Evolutionary conservation across 495 filamentous ascomycete species (phyloP), one percentile per base, ranked within the genome.

Genomic region (Neurospora sp.): DNA sequence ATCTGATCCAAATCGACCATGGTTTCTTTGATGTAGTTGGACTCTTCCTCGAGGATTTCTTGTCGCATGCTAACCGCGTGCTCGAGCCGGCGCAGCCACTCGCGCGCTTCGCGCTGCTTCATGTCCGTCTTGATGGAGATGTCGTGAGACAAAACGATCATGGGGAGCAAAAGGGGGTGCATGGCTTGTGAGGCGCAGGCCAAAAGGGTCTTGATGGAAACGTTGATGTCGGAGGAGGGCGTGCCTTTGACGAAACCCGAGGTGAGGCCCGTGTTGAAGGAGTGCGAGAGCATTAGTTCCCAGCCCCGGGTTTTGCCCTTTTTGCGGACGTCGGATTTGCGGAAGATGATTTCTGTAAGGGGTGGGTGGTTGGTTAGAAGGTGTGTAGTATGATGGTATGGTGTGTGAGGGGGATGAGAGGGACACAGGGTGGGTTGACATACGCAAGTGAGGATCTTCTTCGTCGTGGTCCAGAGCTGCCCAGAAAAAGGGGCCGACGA

Each of bases 401-500:
- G 1, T 18, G 20, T 49, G 4, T 10, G 18, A 16, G 70, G 6
- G 27, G 4, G 40, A 16, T 14, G 40, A 16, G 40, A 41, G 40
- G 40, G 14, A 41, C 11, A 40, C 12, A 49, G n/a, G 2, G 18
- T n/a, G 8, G 3, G 42, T 46, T 35, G 18, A 18, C 82, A 49
- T 84, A 87, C 85, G 87, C 20, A 88, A 76, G 76, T 88, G 85
- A 10, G 83, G 86, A 72, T 85, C 82, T 5, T 83, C 78, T 41
- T 86, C 84, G 72, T 87, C 83, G 74, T 86, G 82, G 75, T 88
- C 86, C 71, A 84, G 83, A 39, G 86, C 82, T 41, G 79, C 82
- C 87, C 87, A 89, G 78, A 88, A 89, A 72, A 87, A 88, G 1
- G 87, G 87, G 1, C 87, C 87, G 54, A 89, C 87, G 31, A 84